Conservation (phyloP, 2,329 filamentous ascomycete species). For the Orbilia oligospora region DNA sequence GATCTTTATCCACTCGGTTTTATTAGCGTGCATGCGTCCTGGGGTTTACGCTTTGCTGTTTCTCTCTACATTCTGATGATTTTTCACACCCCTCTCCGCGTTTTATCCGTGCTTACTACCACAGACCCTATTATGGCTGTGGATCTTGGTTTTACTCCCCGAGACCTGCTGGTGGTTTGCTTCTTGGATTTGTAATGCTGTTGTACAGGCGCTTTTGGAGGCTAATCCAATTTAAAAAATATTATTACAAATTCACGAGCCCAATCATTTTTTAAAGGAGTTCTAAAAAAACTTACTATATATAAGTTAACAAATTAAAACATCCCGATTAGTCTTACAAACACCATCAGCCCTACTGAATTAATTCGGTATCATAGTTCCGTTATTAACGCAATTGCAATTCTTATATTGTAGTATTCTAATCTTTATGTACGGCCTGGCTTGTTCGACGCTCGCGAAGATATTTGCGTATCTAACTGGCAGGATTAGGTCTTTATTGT, state of each 20-base stretch:
- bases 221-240: constrained; percentile 34
- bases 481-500: background rate
- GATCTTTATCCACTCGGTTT: constrained; percentile 43
- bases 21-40: constrained; percentile 59
- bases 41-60: constrained; percentile 42
- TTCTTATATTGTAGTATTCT: background rate
- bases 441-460: background rate
- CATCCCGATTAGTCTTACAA: background rate
- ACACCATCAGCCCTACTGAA: background rate
- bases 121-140: background rate
- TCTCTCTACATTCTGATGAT: constrained; percentile 1
- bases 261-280: background rate
- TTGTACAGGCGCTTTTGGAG: constrained; percentile 49
- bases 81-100: background rate
- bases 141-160: constrained; percentile 12
- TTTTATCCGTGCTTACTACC: background rate
- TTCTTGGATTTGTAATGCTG: constrained; percentile 2
- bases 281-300: background rate
- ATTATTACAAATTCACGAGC: constrained; percentile 13
- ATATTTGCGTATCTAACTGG: background rate
- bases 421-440: background rate
- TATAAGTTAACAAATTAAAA: background rate
- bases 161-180: background rate
- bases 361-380: background rate
- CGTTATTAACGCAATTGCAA: background rate